Base-by-base conservation (phyloP, 768 basidiomycete species). In the Erythrobasidium yunnanense region DNA sequence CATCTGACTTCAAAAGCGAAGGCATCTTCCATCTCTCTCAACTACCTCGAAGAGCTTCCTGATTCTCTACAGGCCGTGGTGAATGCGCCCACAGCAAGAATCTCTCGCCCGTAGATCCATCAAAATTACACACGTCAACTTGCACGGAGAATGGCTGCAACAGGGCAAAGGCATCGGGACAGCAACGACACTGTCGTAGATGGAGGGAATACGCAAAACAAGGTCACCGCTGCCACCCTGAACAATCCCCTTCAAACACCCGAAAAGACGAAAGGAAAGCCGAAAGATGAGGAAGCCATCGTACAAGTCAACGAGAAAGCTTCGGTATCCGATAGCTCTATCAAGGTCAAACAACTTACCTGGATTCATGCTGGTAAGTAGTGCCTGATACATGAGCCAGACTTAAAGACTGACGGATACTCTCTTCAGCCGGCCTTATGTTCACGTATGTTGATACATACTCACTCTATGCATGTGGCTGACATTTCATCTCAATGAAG, bases 111-210 rank as follows among this genome's bases (percentile, higher is more conserved):
- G 38, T 11, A 11, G 38, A 42, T 42, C 38, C 11, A n/a, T 34
- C 38, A 8, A 58, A 46, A 34, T 46, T 46, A 29, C 47, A 27
- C 27, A 42, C 22, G 38, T 38, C 56, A 58, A 58, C 56, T 45
- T 58, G 15, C 56, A 58, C 56, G 56, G 56, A 58, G 56, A 58
- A 58, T 58, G 56, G 56, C 38, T 58, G 32, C 27, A 20, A 25
- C 29, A 34, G 30, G 56, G 56, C 56, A 58, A 58, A 45, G 56
- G 56, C 42, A 45, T 58, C 32, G 56, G 56, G 33, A 58, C 56
- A 58, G 56, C 25, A 45, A 58, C 22, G 56, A 27, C 4, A 58
- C 56, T 23, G 56, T 45, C 47, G 25, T 47, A 18, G 56, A 58
- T 13, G 22, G 5, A 22, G 29, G 7, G 23, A 27, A 11, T 8